These are phyloP conservation scores for Tricholoma sp. DNA, from an alignment of 768 basidiomycete species.

Conservation along the genomic window DNA sequence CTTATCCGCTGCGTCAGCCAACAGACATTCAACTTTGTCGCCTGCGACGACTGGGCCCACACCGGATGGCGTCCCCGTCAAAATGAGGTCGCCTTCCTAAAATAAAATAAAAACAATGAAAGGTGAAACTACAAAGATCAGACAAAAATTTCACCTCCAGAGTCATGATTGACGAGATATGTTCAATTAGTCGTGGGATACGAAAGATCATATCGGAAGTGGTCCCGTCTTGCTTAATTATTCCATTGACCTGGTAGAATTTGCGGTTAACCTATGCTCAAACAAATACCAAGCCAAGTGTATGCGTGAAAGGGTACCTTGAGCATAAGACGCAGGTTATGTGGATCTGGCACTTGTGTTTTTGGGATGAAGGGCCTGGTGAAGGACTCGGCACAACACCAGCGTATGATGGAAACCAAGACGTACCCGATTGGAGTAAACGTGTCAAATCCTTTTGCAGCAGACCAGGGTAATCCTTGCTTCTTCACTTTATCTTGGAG, in stretches of 20 bases:
- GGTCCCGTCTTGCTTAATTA: constrained; percentile 76
- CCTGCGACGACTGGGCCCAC: constrained; percentile 76
- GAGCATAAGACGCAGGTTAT: constrained; percentile 71
- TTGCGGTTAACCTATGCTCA: not conserved
- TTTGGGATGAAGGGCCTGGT: constrained; percentile 86
- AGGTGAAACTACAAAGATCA: not conserved
- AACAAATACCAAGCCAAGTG: not conserved
- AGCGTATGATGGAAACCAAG: constrained; percentile 4
- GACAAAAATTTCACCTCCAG: constrained; percentile 64
- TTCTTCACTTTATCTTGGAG: constrained; percentile 91
- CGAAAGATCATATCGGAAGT: constrained; percentile 90
- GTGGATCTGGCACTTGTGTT: constrained; percentile 58
- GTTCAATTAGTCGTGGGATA: constrained; percentile 83
- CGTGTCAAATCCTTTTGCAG: constrained; percentile 95
- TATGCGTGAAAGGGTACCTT: constrained; percentile 40
- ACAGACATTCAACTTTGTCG: constrained; percentile 71
- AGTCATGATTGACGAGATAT: constrained; percentile 94
- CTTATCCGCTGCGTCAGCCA: constrained; percentile 52
- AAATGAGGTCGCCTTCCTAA: constrained; percentile 86
- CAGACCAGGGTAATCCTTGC: constrained; percentile 94
- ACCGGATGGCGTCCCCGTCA: constrained; percentile 90
- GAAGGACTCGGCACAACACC: not conserved
- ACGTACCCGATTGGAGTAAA: constrained; percentile 86
- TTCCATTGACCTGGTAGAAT: constrained; percentile 67
- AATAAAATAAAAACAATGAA: not conserved